Percentiles rank a stretch among this genome's conserved stretches.
Conservation (phyloP, 2,329 filamentous ascomycete genomes). For the Botrytis tulipae region DNA sequence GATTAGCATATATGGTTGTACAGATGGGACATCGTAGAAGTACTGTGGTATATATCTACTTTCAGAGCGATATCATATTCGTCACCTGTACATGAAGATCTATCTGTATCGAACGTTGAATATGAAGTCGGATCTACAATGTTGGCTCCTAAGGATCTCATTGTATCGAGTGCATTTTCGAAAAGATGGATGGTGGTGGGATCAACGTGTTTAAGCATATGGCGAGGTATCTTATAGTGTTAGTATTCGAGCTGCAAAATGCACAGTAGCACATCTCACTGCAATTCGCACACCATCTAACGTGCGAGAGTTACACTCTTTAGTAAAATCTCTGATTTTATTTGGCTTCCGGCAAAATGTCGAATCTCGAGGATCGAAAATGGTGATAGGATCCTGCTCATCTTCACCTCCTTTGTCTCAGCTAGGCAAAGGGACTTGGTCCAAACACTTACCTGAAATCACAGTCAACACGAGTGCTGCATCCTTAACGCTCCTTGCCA, state of each 20-base stretch:
- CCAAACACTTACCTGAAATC: slow-evolving; percentile 51
- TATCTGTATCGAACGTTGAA: slow-evolving; percentile 48
- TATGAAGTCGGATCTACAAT: slow-evolving; percentile 65
- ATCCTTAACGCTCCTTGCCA: slow-evolving; percentile 55
- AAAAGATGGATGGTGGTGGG: not conserved
- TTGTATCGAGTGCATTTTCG: slow-evolving; percentile 1
- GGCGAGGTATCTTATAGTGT: slow-evolving; percentile 4
- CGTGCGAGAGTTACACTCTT: not conserved
- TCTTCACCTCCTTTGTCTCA: not conserved
- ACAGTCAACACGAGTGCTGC: slow-evolving; percentile 59
- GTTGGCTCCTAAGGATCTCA: slow-evolving; percentile 41
- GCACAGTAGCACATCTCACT: not conserved
- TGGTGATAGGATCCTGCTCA: slow-evolving; percentile 1
- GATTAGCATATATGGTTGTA: not conserved
- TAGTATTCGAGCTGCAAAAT: not conserved
- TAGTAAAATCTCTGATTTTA: not conserved
- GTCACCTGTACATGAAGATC: not conserved
- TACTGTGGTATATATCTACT: slow-evolving; percentile 18
- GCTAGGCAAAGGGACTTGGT: not conserved
- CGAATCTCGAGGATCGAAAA: slow-evolving; percentile 7
- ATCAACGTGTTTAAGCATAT: slow-evolving; percentile 1
- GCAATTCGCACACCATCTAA: slow-evolving; percentile 15
- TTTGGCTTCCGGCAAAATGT: not conserved
- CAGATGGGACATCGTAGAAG: not conserved
- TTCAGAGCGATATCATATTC: not conserved